Base-by-base conservation (phyloP, 2,329 filamentous ascomycete genomes). In the Colletotrichum destructivum region DNA sequence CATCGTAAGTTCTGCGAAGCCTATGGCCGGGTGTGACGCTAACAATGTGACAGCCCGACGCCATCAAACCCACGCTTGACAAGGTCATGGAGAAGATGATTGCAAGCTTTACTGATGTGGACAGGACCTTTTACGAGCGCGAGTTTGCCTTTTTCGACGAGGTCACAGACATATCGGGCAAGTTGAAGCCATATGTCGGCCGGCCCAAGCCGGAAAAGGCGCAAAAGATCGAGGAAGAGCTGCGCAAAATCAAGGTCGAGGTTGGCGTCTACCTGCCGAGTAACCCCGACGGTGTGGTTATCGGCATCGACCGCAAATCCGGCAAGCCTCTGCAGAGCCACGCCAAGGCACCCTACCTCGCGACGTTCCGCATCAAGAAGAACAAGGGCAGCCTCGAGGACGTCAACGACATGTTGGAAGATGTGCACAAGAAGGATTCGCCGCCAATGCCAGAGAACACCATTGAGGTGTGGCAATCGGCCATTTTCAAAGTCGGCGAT, bases 401-500 rank as follows among this genome's bases (percentile, higher is more conserved):
- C 44, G 82, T 82, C 1, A 88, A 89, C 72, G 85, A 87, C 7
- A 81, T 88, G 78, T 80, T 86, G 8, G 85, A 87, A 70, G 86
- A 88, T 57, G 79, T 84, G 2, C 83, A 82, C 62, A 84, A 84
- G 66, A 81, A 79, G 7, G 77, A 78, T 35, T 44, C 49, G 47
- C 68, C 77, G 40, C 69, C 76, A 23, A 79, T 78, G 9, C 77
- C 77, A 38, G 83, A 84, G 64, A 90, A 88, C 77, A 94, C 91
- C 0, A 90, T 97, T 75, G 97, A 99, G 81, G 93, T 96, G n/a
- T 98, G 96, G 97, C 96, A 99, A 82, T 97, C 95, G 2, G 96
- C 96, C 68, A 99, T 99, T 79, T 99, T 99, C 91, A 99, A 99
- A 82, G 97, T 99, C 60, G 96, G 96, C 73, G 96, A 99, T 80